Evolutionary conservation across 2,329 filamentous ascomycete genomes (phyloP), one percentile per base, ranked within the genome.

Genomic region (Nemania sp.): DNA sequence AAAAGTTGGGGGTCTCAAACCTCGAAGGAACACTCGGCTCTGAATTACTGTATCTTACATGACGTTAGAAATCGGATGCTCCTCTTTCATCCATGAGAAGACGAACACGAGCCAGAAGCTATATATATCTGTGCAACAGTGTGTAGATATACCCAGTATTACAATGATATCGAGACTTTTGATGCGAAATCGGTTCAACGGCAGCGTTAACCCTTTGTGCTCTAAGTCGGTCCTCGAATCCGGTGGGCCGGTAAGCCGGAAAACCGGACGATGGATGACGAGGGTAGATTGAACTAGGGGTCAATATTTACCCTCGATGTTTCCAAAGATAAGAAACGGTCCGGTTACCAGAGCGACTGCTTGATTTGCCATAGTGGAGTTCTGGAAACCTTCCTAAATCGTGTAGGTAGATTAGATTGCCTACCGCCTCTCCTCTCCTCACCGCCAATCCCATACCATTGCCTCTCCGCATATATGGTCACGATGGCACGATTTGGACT

Each of bases 241-340:
- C 56, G 56, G 49, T 59, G 24, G 43, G 42, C 56, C 52, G 54
- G 49, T 48, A 56, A 42, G 14, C 56, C 56, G 45, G 53, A 42
- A 56, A 41, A 50, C 24, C 33, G n/a, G n/a, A n/a, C n/a, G n/a
- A n/a, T n/a, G n/a, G n/a, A n/a, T n/a, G n/a, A n/a, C n/a, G n/a
- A n/a, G n/a, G 11, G 6, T 49, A 44, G 49, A 42, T 39, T 45
- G 43, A 23, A 12, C 22, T 6, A 24, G 37, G 37, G 37, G 37
- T 24, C 19, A 12, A n/a, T 14, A 40, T 14, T n/a, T n/a, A n/a
- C n/a, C n/a, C n/a, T n/a, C n/a, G 7, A 20, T 22, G 36, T 14
- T 9, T 3, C 36, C 19, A 19, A 37, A 19, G 15, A 31, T 26
- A 11, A 12, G 22, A 48, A 34, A 20, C 23, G 26, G 44, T 26